Percentiles rank a stretch among this genome's conserved stretches.
These are phyloP conservation scores for Nigrospora osmanthi DNA, from an alignment of 2,329 filamentous ascomycete species.

Conservation along the genomic window DNA sequence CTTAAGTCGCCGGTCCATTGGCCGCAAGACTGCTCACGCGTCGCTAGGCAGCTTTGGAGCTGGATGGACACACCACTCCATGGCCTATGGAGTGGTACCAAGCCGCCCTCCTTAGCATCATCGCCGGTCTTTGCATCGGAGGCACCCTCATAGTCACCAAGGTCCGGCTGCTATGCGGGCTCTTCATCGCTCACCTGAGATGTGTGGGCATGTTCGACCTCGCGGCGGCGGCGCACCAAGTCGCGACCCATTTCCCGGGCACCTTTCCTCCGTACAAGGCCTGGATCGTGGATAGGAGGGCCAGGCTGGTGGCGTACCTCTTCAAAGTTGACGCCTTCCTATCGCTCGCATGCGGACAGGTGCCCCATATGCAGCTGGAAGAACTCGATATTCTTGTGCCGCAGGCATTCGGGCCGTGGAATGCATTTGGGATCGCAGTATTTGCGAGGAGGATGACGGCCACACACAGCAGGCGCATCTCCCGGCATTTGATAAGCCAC, in stretches of 20 bases:
- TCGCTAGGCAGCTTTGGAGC: neutral
- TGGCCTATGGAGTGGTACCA: constrained; percentile 1
- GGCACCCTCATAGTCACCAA: neutral
- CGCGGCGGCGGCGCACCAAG: neutral
- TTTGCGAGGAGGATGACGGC: neutral
- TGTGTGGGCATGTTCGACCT: neutral
- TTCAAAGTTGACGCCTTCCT: constrained; percentile 1
- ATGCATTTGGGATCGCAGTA: neutral
- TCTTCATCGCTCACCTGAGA: constrained; percentile 2
- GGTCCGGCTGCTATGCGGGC: neutral
- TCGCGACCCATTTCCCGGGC: neutral
- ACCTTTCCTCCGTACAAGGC: neutral
- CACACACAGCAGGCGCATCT: neutral
- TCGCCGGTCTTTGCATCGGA: neutral
- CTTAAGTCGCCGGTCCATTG: too few relatives aligned
- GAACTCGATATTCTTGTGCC: constrained; percentile 1
- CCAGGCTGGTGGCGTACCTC: neutral
- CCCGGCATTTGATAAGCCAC: neutral
- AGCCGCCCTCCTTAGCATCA: neutral
- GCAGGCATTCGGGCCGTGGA: neutral
- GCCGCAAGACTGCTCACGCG: too few relatives aligned
- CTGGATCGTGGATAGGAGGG: neutral
- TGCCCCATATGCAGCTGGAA: neutral
- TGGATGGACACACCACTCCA: neutral
- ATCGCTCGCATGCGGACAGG: neutral